Percentiles rank a stretch among this genome's conserved stretches.
phyloP scores from a whole-genome alignment of 169 alveolate genomes.

The Cryptosporidium bovis region DNA sequence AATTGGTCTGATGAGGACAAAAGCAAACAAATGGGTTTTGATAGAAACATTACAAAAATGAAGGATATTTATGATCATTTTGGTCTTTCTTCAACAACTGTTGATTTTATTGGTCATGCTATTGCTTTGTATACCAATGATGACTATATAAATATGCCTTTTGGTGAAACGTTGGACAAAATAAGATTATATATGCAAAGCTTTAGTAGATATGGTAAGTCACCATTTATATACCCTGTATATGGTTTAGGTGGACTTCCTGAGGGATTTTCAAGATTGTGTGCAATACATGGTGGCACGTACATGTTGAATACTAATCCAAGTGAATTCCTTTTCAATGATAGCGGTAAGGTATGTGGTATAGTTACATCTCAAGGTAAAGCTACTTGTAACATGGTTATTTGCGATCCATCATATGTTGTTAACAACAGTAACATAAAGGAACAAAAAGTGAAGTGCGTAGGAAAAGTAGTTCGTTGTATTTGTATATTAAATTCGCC shows the following conservation, averaged over 20 bases:
- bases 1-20: conserved; percentile 88
- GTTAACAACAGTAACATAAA: conserved; percentile 52
- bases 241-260: conserved; percentile 99
- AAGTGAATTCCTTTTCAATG: conserved; percentile 90
- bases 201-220: conserved; percentile 94
- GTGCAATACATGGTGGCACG: conserved; percentile 97
- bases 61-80: conserved; percentile 88
- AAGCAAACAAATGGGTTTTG: conserved; percentile 91
- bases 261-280: conserved; percentile 95
- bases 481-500: conserved; percentile 95
- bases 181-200: conserved; percentile 94
- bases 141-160: conserved; percentile 90
- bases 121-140: conserved; percentile 96
- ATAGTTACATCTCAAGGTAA: conserved; percentile 90
- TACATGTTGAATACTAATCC: conserved; percentile 94
- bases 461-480: conserved; percentile 89
- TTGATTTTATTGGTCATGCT: conserved; percentile 98
- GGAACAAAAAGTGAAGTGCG: conserved; percentile 79
- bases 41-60: conserved; percentile 88
- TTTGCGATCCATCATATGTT: conserved; percentile 95
- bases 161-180: conserved; percentile 90
- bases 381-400: conserved; percentile 92
- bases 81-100: conserved; percentile 94
- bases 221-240: conserved; percentile 98
- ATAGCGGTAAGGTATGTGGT: conserved; percentile 92